Percentiles rank a stretch among this genome's conserved stretches.
Conservation (phyloP, 2,329 filamentous ascomycete species). For the Colletotrichum lupini region DNA sequence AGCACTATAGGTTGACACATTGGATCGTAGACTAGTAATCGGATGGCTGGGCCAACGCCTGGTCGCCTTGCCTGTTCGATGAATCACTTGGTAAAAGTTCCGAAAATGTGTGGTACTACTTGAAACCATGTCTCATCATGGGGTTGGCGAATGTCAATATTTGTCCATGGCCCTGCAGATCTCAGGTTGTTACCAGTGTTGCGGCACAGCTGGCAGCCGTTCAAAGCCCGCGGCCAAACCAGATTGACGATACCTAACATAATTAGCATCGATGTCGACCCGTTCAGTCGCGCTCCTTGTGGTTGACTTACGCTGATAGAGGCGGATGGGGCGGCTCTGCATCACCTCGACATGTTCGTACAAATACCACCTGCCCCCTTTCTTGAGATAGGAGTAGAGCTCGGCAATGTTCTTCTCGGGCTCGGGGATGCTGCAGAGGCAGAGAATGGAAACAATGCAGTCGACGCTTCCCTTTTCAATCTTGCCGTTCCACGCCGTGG, state of each 20-base stretch:
- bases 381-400: constrained; percentile 68
- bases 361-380: constrained; percentile 71
- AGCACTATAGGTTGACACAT: background rate
- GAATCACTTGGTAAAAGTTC: constrained; percentile 62
- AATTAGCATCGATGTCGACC: background rate
- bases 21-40: too few relatives aligned
- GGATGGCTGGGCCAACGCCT: too few relatives aligned
- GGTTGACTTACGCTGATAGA: constrained; percentile 62
- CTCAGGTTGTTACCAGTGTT: constrained; percentile 59
- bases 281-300: background rate
- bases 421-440: constrained; percentile 72
- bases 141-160: constrained; percentile 58
- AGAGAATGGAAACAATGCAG: constrained; percentile 70
- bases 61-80: background rate
- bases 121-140: constrained; percentile 54
- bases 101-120: constrained; percentile 60
- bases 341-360: constrained; percentile 68
- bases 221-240: constrained; percentile 63
- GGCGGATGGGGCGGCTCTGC: constrained; percentile 50
- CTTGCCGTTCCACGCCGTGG: constrained; percentile 54
- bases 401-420: constrained; percentile 65
- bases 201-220: constrained; percentile 63
- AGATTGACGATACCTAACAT: constrained; percentile 59
- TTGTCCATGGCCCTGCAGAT: constrained; percentile 61
- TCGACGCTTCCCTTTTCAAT: constrained; percentile 65